Conservation (phyloP, 208 protist genomes). For the Blechomonas ayalai region DNA sequence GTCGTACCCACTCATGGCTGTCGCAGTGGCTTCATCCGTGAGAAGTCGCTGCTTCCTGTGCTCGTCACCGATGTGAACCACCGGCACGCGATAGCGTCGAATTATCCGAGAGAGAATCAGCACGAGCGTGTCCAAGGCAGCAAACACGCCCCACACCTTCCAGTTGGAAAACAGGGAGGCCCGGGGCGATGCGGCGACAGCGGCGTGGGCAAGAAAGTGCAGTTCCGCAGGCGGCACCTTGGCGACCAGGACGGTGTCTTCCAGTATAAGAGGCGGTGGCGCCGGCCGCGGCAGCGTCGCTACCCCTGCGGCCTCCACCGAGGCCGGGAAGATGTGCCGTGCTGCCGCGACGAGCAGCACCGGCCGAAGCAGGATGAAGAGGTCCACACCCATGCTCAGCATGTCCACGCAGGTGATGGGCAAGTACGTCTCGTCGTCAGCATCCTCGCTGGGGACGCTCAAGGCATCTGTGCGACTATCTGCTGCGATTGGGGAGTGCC, state of each 20-base stretch:
- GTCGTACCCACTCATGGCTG: not conserved
- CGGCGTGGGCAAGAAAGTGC: constrained; percentile 9
- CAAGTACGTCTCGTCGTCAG: constrained; percentile 9
- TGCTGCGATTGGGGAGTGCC: constrained; percentile 5
- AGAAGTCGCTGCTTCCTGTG: not conserved
- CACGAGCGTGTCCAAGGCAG: constrained; percentile 45
- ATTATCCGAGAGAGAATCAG: constrained; percentile 44
- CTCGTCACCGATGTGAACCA: constrained; percentile 42
- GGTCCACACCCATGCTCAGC: constrained; percentile 60
- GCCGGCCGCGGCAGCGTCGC: constrained; percentile 9
- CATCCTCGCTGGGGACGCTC: not conserved
- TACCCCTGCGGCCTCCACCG: constrained; percentile 2
- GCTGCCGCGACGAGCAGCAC: constrained; percentile 46
- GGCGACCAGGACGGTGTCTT: constrained; percentile 7
- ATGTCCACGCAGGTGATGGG: constrained; percentile 64
- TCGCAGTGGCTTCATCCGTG: not conserved
- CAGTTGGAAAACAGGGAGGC: constrained; percentile 45
- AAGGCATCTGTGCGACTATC: not conserved
- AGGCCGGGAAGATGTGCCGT: constrained; percentile 26
- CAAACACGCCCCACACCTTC: constrained; percentile 37
- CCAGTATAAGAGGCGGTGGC: not conserved
- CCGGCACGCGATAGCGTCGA: constrained; percentile 46
- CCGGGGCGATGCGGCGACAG: constrained; percentile 20
- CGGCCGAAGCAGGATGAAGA: constrained; percentile 57
- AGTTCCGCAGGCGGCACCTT: constrained; percentile 9